Percentiles rank a stretch among this genome's conserved stretches.
Evolutionary conservation across 1,284 basidiomycete genomes (phyloP).

Genomic region (Takashimella koratensis): DNA sequence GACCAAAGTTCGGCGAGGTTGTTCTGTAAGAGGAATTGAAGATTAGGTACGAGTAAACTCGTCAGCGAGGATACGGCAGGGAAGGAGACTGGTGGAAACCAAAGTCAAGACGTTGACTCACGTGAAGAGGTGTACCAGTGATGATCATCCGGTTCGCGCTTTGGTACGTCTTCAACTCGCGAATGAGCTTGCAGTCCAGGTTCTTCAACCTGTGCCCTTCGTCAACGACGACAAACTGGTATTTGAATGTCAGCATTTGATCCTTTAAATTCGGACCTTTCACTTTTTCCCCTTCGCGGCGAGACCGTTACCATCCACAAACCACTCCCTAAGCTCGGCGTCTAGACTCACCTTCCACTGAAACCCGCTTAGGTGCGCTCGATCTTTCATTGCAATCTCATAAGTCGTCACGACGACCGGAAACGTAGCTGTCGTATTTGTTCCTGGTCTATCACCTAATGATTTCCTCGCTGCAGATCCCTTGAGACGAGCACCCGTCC

Average conservation of each 20-base stretch:
- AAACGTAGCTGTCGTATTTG: slow-evolving; percentile 39
- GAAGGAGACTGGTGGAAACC: background rate
- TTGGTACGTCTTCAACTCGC: slow-evolving; percentile 82
- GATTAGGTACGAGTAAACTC: background rate
- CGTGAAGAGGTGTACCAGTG: slow-evolving; percentile 89
- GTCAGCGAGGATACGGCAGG: no score
- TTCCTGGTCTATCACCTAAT: slow-evolving; percentile 6
- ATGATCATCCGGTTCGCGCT: slow-evolving; percentile 85
- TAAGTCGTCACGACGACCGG: slow-evolving; percentile 75
- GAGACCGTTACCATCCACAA: no score
- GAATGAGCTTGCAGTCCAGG: slow-evolving; percentile 59
- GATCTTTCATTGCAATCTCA: slow-evolving; percentile 86
- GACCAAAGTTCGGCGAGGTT: slow-evolving; percentile 93
- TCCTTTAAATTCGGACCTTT: background rate
- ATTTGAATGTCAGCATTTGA: background rate
- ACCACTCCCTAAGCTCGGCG: background rate
- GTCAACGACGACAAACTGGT: slow-evolving; percentile 83
- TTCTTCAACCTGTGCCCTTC: slow-evolving; percentile 95
- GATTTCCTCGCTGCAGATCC: background rate
- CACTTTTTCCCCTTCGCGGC: no score
- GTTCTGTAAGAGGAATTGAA: slow-evolving; percentile 57
- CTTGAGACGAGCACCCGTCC: background rate
- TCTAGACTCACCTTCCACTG: slow-evolving; percentile 60
- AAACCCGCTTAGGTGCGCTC: slow-evolving; percentile 62
- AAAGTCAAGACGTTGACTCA: slow-evolving; percentile 47